Conservation (phyloP, 1,284 basidiomycete species). For the Tilletia horrida region DNA sequence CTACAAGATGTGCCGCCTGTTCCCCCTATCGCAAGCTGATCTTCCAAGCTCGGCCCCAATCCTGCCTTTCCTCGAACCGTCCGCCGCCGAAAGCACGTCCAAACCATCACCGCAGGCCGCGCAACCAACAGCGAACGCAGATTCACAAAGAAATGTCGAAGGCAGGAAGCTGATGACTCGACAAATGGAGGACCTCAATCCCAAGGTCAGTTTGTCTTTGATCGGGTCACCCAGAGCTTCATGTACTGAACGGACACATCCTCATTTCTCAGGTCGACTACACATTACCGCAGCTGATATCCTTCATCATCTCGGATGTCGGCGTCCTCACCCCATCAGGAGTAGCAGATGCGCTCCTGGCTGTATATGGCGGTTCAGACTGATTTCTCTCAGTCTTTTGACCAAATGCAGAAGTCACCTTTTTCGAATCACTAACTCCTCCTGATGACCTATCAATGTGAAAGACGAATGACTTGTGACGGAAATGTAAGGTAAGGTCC, state of each 20-base stretch:
- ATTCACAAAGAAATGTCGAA: conserved; percentile 5
- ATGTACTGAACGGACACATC: neutral
- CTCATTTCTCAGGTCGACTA: conserved; percentile 41
- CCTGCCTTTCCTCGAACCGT: conserved; percentile 28
- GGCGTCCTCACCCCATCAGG: conserved; percentile 86
- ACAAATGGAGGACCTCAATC: conserved; percentile 45
- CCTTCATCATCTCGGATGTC: conserved; percentile 84
- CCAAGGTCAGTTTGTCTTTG: conserved; percentile 28
- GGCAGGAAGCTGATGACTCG: conserved; percentile 32
- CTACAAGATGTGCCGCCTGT: conserved; percentile 96
- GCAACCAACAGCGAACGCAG: neutral
- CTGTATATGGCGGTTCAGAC: conserved; percentile 65
- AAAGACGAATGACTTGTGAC: neutral
- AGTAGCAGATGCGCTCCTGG: conserved; percentile 82
- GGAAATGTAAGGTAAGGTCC: too few relatives aligned
- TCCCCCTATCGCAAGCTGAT: conserved; percentile 94
- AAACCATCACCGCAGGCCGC: neutral
- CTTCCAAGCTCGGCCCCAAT: conserved; percentile 61
- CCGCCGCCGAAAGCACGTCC: neutral
- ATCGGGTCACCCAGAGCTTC: too few relatives aligned
- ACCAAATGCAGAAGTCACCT: neutral
- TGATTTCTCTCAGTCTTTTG: conserved; percentile 12
- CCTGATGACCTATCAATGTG: neutral
- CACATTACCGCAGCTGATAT: conserved; percentile 71
- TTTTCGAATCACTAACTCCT: neutral